Conservation (phyloP, 495 filamentous ascomycete species). For the Polyplosphaeria fusca region DNA sequence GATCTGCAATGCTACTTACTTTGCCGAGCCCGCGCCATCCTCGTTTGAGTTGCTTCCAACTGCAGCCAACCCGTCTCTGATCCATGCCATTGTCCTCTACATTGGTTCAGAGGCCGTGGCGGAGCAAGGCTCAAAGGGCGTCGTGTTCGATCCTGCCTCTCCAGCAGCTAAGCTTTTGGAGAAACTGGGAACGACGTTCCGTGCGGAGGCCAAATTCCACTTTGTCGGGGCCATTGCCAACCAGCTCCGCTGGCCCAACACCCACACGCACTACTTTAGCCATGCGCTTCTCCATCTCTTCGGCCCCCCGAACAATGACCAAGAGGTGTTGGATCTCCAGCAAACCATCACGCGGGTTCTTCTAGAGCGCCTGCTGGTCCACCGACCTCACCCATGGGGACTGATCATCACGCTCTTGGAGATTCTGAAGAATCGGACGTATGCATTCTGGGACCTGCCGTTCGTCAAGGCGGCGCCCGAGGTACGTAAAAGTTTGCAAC, state of each 20-base stretch:
- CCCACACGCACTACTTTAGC: slow-evolving; percentile 89
- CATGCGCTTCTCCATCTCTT: slow-evolving; percentile 85
- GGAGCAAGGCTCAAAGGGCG: slow-evolving; percentile 54
- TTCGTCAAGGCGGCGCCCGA: slow-evolving; percentile 87
- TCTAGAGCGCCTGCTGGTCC: slow-evolving; percentile 80
- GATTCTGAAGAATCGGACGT: slow-evolving; percentile 83
- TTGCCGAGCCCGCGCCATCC: slow-evolving; percentile 51
- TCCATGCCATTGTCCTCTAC: slow-evolving; percentile 80
- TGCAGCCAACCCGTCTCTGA: slow-evolving; percentile 64
- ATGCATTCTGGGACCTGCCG: slow-evolving; percentile 85
- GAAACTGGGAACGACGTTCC: slow-evolving; percentile 67
- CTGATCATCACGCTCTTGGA: slow-evolving; percentile 87
- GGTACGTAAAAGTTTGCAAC: slow-evolving; percentile 48
- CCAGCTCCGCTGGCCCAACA: slow-evolving; percentile 86
- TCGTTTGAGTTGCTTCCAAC: slow-evolving; percentile 59
- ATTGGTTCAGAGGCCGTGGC: slow-evolving; percentile 69
- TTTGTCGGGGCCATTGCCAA: slow-evolving; percentile 81
- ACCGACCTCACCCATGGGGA: slow-evolving; percentile 95
- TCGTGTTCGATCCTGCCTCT: slow-evolving; percentile 65
- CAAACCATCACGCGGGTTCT: slow-evolving; percentile 86
- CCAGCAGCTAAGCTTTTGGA: slow-evolving; percentile 73
- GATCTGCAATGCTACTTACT: slow-evolving; percentile 64
- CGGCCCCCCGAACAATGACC: slow-evolving; percentile 68
- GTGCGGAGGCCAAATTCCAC: slow-evolving; percentile 78
- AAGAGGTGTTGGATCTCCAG: slow-evolving; percentile 75